phyloP scores from a whole-genome alignment of 257 asterid genomes.

The Penstemon newberryi region DNA sequence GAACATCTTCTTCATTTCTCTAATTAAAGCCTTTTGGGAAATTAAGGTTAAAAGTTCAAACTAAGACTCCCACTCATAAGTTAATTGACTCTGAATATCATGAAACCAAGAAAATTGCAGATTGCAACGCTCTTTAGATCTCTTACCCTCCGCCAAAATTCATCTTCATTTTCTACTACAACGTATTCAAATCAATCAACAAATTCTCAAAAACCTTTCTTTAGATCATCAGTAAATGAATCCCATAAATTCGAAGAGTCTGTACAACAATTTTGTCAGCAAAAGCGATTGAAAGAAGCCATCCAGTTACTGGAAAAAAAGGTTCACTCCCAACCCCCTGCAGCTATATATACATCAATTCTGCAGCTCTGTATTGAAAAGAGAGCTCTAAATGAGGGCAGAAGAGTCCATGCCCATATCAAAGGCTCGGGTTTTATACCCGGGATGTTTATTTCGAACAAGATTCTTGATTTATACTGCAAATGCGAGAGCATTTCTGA shows the following conservation, averaged over 20 bases:
- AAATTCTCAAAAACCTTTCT: conserved; percentile 14
- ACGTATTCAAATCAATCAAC: conserved; percentile 19
- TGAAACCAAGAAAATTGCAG: conserved; percentile 28
- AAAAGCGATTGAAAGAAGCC: conserved; percentile 57
- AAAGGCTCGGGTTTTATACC: conserved; percentile 49
- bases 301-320: conserved; percentile 44
- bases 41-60: too few species aligned
- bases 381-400: conserved; percentile 64
- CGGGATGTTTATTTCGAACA: conserved; percentile 57
- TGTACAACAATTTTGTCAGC: conserved; percentile 46
- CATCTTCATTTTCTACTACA: conserved; percentile 35
- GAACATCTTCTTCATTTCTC: too few species aligned
- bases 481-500: conserved; percentile 56
- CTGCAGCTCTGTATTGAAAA: conserved; percentile 53
- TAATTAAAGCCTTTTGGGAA: too few species aligned
- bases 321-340: conserved; percentile 31
- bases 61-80: too few species aligned
- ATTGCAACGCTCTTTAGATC: conserved; percentile 23
- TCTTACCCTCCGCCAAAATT: conserved; percentile 8
- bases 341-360: conserved; percentile 39
- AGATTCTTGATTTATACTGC: conserved; percentile 59
- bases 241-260: conserved; percentile 35
- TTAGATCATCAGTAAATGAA: conserved; percentile 26
- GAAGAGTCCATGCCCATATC: conserved; percentile 46
- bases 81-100: neutral